phyloP scores from a whole-genome alignment of 2,329 filamentous ascomycete genomes.

The Alternaria sp. region DNA sequence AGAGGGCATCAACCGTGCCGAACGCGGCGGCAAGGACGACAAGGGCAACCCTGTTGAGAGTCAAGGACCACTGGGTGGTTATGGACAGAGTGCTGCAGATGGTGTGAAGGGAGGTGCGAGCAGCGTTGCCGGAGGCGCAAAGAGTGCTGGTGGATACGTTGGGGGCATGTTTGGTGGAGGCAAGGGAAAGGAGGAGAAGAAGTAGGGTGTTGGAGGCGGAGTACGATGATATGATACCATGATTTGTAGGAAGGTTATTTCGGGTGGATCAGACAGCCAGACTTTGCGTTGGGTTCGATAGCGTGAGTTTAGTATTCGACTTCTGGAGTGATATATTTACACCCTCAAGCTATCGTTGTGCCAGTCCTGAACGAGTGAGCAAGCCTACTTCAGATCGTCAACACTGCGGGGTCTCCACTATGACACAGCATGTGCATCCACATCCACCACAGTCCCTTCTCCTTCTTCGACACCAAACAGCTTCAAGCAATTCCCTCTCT shows the following conservation, averaged over 20 bases:
- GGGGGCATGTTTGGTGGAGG: constrained; percentile 31
- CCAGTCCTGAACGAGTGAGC: neutral
- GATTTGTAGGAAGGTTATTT: neutral
- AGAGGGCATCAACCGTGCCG: constrained; percentile 70
- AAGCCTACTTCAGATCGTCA: neutral
- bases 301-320: neutral
- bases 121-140: constrained; percentile 28
- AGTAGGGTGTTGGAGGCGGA: constrained; percentile 4
- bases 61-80: constrained; percentile 43
- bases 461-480: constrained; percentile 37
- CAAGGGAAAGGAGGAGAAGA: constrained; percentile 23
- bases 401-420: neutral
- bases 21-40: constrained; percentile 69
- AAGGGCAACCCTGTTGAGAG: constrained; percentile 55
- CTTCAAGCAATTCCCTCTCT: constrained; percentile 42
- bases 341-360: neutral
- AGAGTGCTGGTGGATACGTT: constrained; percentile 35
- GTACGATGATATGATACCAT: constrained; percentile 3
- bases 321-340: neutral
- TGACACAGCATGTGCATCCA: neutral
- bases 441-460: constrained; percentile 12
- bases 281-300: neutral
- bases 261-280: neutral
- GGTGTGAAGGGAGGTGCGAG: constrained; percentile 40
- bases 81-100: constrained; percentile 37